Evolutionary conservation across 2,329 filamentous ascomycete species (phyloP), one percentile per base, ranked within the genome.

Genomic region (Pseudopithomyces maydicus): DNA sequence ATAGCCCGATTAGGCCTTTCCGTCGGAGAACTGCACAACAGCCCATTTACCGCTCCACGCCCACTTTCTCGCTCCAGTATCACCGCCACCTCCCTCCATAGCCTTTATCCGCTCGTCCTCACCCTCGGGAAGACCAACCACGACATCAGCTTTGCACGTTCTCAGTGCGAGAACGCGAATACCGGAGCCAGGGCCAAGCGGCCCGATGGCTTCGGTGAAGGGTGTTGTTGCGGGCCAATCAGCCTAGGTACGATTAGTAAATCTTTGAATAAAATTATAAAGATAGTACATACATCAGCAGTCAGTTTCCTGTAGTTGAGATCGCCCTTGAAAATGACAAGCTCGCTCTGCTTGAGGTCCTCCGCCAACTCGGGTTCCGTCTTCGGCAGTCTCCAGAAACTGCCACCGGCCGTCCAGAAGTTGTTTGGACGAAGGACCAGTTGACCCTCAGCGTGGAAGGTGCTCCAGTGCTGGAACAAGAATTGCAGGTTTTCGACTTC

Each of bases 1-100:
- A 29, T 8, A 29, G 8, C 26, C 26, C 41, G 10, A 15, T 58
- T 44, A 61, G 11, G 62, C 64, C 73, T 90, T 90, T 0, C 90
- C 90, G 65, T 89, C 84, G 44, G 84, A 92, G 68, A 93, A 92
- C 29, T 91, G 92, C 4, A 96, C 88, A n/a, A 98, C 92, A 6
- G 94, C 94, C 90, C 91, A 98, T 77, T 97, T 97, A 41, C 94
- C 94, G 70, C 86, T 90, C 93, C 93, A 98, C 0, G 92, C 93
- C 94, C 94, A 98, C 75, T 91, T 90, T 54, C 95, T 84, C 22
- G 86, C 84, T 55, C 74, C 89, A 76, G 63, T 84, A 59, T 92
- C 88, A 15, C 88, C 90, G 3, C 90, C 90, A 1, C 90, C 90
- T 15, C 83, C 87, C 51, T 90, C 87, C 52, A 79, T 83, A 8